Evolutionary conservation across 2,329 filamentous ascomycete genomes (phyloP).

Genomic region (Ophiostoma montium): DNA sequence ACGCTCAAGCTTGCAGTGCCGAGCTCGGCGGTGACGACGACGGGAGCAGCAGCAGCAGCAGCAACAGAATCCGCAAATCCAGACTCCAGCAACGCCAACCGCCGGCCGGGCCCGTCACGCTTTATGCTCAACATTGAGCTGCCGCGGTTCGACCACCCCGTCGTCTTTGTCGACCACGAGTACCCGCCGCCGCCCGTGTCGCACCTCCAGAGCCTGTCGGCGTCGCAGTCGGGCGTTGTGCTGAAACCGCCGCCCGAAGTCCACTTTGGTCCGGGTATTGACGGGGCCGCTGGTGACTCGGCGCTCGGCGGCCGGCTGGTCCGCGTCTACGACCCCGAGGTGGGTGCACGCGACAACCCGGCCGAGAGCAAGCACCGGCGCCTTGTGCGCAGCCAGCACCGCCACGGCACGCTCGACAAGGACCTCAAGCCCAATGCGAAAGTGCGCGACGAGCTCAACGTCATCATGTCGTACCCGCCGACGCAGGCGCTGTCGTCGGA

Average conservation of each 20-base stretch:
- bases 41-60: conserved; percentile 17
- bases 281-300: conserved; percentile 25
- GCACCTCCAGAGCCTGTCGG: conserved; percentile 48
- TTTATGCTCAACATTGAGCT: conserved; percentile 86
- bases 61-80: conserved; percentile 17
- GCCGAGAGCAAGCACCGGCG: conserved; percentile 90
- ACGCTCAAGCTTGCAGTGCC: conserved; percentile 43
- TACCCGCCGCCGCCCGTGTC: conserved; percentile 78
- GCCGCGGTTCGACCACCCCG: conserved; percentile 85
- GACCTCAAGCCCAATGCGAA: conserved; percentile 94
- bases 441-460: conserved; percentile 83
- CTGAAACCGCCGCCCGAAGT: conserved; percentile 77
- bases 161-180: conserved; percentile 89
- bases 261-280: conserved; percentile 75
- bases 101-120: conserved; percentile 32
- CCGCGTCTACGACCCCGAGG: conserved; percentile 84
- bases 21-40: conserved; percentile 20
- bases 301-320: conserved; percentile 50
- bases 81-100: conserved; percentile 21
- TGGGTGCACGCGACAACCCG: conserved; percentile 78
- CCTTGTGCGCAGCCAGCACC: conserved; percentile 74
- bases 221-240: conserved; percentile 53
- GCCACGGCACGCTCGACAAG: conserved; percentile 87
- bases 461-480: conserved; percentile 82
- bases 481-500: conserved; percentile 78